Evolutionary conservation across 2,329 filamentous ascomycete genomes (phyloP).

Genomic region (Ophiostoma perfectum): DNA sequence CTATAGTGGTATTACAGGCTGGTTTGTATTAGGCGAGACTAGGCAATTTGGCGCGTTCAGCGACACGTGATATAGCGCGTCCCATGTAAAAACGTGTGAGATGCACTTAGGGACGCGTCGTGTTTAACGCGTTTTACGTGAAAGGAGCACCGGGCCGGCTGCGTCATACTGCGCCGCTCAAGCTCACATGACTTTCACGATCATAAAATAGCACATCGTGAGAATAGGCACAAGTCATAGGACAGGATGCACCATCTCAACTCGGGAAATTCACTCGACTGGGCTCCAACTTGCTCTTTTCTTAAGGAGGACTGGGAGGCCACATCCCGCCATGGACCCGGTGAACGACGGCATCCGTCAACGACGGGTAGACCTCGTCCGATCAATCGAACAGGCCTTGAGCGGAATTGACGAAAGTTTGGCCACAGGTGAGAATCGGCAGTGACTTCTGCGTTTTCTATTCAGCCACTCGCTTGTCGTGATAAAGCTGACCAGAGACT

Average conservation of each 20-base stretch:
- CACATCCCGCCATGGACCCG: neutral
- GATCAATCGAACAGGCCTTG: slow-evolving; percentile 39
- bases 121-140: neutral
- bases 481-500: neutral
- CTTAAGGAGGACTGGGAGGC: neutral
- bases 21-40: too few species aligned
- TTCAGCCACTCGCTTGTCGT: too few species aligned
- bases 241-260: too few species aligned
- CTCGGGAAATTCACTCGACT: neutral
- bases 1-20: neutral
- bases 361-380: slow-evolving; percentile 34
- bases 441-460: too few species aligned
- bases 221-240: too few species aligned
- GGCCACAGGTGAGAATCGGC: slow-evolving; percentile 19
- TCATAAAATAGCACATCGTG: neutral
- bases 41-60: neutral
- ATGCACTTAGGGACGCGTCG: neutral
- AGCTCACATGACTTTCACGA: neutral
- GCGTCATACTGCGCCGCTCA: neutral
- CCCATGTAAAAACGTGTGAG: neutral
- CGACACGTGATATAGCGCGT: neutral
- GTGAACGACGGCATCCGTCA: neutral
- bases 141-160: neutral
- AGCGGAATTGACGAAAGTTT: slow-evolving; percentile 35
- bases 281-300: neutral